Conservation (phyloP, 2,329 filamentous ascomycete genomes). For the Tricladium varicosporioides region DNA sequence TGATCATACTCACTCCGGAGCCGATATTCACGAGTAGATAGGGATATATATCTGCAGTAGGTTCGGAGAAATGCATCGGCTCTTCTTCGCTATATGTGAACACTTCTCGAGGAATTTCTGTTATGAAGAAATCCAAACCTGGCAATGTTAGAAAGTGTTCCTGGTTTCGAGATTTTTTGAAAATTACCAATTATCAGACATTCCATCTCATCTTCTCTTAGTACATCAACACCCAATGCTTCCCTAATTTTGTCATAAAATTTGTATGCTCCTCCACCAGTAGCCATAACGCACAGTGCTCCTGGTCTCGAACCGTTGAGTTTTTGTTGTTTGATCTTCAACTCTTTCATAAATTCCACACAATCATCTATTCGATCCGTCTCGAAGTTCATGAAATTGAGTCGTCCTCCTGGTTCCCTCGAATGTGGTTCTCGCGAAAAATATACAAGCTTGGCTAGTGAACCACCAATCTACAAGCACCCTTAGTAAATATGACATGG, state of each 20-base stretch:
- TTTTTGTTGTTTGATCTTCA: constrained; percentile 78
- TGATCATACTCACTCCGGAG: constrained; percentile 94
- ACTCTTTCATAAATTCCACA: constrained; percentile 82
- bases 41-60: constrained; percentile 82
- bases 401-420: constrained; percentile 76
- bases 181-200: constrained; percentile 85
- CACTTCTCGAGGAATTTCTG: constrained; percentile 93
- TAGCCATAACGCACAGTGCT: constrained; percentile 90
- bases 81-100: constrained; percentile 93
- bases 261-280: constrained; percentile 93
- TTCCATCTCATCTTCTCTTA: constrained; percentile 97
- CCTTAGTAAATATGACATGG: constrained; percentile 11
- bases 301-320: constrained; percentile 69
- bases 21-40: constrained; percentile 98
- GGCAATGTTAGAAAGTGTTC: constrained; percentile 8
- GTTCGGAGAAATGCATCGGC: constrained; percentile 84
- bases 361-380: constrained; percentile 92
- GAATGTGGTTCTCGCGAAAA: constrained; percentile 86
- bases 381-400: constrained; percentile 96
- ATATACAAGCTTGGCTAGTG: constrained; percentile 94
- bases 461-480: constrained; percentile 77
- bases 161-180: background rate
- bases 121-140: constrained; percentile 98
- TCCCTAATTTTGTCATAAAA: constrained; percentile 90
- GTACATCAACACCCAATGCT: constrained; percentile 80